Base-by-base conservation (phyloP, 192 early-diverging fungal genomes). In the Phlyctochytrium arcticum region DNA sequence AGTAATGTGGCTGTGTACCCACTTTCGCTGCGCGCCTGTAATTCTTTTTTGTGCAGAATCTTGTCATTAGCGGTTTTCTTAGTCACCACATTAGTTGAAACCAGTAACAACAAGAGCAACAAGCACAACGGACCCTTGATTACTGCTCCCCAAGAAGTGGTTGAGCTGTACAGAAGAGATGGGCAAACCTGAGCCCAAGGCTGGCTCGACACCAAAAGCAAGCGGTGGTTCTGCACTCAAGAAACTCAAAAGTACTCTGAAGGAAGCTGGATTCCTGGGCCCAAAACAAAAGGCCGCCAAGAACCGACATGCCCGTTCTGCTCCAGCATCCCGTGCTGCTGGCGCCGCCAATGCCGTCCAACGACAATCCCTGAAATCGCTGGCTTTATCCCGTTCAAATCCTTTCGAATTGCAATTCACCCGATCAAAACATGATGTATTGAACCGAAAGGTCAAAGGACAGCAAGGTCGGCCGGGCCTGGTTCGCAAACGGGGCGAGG, bases 341-440 rank as follows among this genome's bases (percentile, higher is more conserved):
- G 72, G 60, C 9, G 60, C 61, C 39, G 71, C 70, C 54, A 64
- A 73, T 49, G 72, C 64, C 9, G 60, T 62, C 39, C 50, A 60
- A 24, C 48, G 62, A 29, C 32, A 55, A n/a, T 70, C 85, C 56
- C n/a, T n/a, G n/a, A n/a, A n/a, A n/a, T n/a, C n/a, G n/a, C n/a
- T n/a, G n/a, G n/a, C n/a, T n/a, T n/a, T n/a, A n/a, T n/a, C n/a
- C n/a, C n/a, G n/a, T n/a, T n/a, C n/a, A n/a, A 98, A 96, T 74
- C 97, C 94, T 3, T 99, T 96, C 56, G 97, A 98, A 60, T 68
- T 89, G 56, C 89, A 95, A 73, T 70, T 87, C 48, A 90, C 87
- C 60, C 80, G 79, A 21, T 79, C 76, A 55, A 96, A 98, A 72
- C 87, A 92, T 62, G 86, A 90, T 23, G 84, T 97, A 3, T 66